Percentiles rank a stretch among this genome's conserved stretches.
These are phyloP conservation scores for Platanus orientalis DNA, from an alignment of 164 flowering plant genomes.

Conservation along the genomic window DNA sequence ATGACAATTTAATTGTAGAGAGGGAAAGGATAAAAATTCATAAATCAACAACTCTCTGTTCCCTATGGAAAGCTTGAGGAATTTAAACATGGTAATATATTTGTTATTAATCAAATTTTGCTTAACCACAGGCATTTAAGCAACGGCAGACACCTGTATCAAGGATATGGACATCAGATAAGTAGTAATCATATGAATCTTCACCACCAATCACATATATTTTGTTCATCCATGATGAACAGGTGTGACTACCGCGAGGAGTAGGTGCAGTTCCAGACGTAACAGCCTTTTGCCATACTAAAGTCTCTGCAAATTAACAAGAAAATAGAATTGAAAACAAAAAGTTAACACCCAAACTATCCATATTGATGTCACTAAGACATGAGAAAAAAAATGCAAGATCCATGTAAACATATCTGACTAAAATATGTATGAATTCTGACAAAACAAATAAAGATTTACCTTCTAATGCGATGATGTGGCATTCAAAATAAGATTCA, in stretches of 20 bases:
- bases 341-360: too few species aligned
- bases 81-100: not conserved
- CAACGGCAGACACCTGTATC: constrained; percentile 60
- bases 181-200: constrained; percentile 77
- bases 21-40: constrained; percentile 1
- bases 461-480: too few species aligned
- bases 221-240: constrained; percentile 84
- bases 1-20: constrained; percentile 1
- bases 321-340: not conserved
- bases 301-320: constrained; percentile 52
- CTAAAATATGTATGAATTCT: too few species aligned
- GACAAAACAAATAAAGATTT: too few species aligned
- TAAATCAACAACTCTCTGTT: not conserved
- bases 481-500: too few species aligned
- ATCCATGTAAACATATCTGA: too few species aligned
- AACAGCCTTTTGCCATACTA: constrained; percentile 66
- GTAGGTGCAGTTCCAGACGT: constrained; percentile 84
- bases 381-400: too few species aligned
- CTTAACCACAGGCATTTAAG: not conserved
- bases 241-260: constrained; percentile 93
- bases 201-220: constrained; percentile 89
- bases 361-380: too few species aligned
- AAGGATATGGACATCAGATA: constrained; percentile 88
- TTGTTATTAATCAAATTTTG: not conserved
- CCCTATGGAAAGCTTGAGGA: not conserved